Evolutionary conservation across 2,329 filamentous ascomycete genomes (phyloP), one percentile per base, ranked within the genome.

Genomic region (Talaromyces funiculosus): DNA sequence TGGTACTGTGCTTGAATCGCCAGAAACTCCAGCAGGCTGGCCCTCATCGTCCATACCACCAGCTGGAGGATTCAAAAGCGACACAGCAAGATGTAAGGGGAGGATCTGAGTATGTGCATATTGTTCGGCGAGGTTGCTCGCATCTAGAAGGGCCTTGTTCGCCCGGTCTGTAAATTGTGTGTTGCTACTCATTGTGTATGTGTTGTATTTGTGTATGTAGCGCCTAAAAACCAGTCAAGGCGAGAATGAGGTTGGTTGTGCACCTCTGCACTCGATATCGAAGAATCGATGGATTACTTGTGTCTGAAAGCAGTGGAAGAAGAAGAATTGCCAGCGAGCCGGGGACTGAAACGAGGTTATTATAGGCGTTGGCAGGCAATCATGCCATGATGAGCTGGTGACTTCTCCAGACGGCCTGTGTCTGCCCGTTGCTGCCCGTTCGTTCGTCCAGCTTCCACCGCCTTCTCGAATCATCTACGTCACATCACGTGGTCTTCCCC

Each of bases 61-160:
- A 14, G 54, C 47, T 18, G 75, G 69, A n/a, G 78, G 79, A 59
- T 80, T 78, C 59, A 81, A 74, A 9, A 81, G 71, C 5, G 77
- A 68, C 24, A 79, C 89, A 47, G 92, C 92, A 57, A 99, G 84
- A 75, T 99, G 94, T 63, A 97, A 78, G 16, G 94, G 94, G 59
- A 92, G 83, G 63, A 97, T 86, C 76, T 99, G 93, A 42, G 91
- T 87, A 79, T 99, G 94, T 40, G 86, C 86, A 74, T 97, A 96
- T 79, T 94, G 88, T 75, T 92, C 87, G 67, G 93, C 92, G 69
- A 97, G 83, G 62, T 84, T 82, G 82, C 94, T 92, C 75, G 92
- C 90, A 75, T 97, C 91, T 70, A 90, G 86, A 72, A 99, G 83
- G 70, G 93, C 90, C 80, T 93, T 90, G 73, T 92, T 90, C 66